Percentiles rank a stretch among this genome's conserved stretches.
phyloP scores from a whole-genome alignment of 148 eudicot species.

The Rhododendron ferrugineum region DNA sequence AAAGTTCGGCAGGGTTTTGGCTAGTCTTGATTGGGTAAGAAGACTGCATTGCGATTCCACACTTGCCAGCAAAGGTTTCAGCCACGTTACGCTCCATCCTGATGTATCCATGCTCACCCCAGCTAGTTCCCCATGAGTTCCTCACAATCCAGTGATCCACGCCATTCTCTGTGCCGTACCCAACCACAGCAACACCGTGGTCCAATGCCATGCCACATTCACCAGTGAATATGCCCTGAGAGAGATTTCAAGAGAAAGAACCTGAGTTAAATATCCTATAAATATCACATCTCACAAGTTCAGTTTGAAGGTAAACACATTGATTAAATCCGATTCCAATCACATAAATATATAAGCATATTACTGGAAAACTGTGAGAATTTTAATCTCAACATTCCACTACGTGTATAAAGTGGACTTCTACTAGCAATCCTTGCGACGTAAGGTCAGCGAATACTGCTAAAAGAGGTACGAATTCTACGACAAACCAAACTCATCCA shows the following conservation, averaged over 20 bases:
- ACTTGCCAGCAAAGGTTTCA: conserved; percentile 48
- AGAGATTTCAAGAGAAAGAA: not conserved
- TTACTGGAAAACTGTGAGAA: not conserved
- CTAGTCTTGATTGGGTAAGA: conserved; percentile 67
- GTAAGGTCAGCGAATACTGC: not conserved
- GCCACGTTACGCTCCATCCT: conserved; percentile 54
- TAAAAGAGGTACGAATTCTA: not conserved
- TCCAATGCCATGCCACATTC: conserved; percentile 66
- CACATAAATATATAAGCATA: not conserved
- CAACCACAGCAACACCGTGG: conserved; percentile 85
- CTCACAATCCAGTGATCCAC: conserved; percentile 80
- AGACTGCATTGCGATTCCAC: conserved; percentile 79
- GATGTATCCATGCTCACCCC: conserved; percentile 90
- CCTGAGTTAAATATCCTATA: not conserved
- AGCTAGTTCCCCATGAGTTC: conserved; percentile 81
- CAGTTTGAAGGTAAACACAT: not conserved
- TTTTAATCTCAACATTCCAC: not conserved
- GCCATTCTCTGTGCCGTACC: conserved; percentile 68
- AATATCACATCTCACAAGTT: not conserved
- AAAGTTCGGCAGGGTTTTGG: conserved; percentile 23
- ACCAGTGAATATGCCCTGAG: conserved; percentile 75
- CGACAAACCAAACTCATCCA: not conserved
- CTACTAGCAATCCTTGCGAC: not conserved
- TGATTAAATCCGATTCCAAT: not conserved
- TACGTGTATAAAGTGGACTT: not conserved